Conservation (phyloP, 2,329 filamentous ascomycete species). For the Niveomyces coronatus region DNA sequence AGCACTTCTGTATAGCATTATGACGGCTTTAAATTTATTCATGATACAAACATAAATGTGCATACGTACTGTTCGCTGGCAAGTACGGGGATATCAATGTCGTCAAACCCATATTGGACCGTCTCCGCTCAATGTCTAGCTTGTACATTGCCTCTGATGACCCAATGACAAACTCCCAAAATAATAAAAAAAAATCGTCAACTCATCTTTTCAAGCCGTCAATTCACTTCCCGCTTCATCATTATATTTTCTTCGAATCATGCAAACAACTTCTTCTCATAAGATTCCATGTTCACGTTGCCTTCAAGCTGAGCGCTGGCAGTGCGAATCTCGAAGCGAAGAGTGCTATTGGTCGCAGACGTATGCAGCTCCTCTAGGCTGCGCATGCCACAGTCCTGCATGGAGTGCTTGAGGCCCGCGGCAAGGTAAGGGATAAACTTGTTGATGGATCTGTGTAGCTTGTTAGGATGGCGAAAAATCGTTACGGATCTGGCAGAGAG, state of each 20-base stretch:
- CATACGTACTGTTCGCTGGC: slow-evolving; percentile 11
- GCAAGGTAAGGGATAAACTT: slow-evolving; percentile 96
- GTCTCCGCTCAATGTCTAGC: slow-evolving; percentile 10
- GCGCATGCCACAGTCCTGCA: slow-evolving; percentile 88
- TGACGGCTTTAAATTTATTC: slow-evolving; percentile 9
- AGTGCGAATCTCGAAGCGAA: slow-evolving; percentile 90
- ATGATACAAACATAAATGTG: background rate
- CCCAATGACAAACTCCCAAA: slow-evolving; percentile 3
- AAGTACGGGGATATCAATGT: slow-evolving; percentile 10
- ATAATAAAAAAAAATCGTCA: background rate
- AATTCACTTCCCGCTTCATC: slow-evolving; percentile 5
- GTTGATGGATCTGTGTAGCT: slow-evolving; percentile 56
- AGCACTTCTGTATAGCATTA: slow-evolving; percentile 9
- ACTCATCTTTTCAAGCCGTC: slow-evolving; percentile 2
- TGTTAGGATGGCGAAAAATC: slow-evolving; percentile 23
- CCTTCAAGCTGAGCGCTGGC: slow-evolving; percentile 93
- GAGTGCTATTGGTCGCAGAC: slow-evolving; percentile 59
- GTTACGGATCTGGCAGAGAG: background rate
- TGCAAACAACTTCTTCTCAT: slow-evolving; percentile 99
- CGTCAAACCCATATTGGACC: slow-evolving; percentile 7
- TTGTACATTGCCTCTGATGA: slow-evolving; percentile 4
- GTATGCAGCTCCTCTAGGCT: slow-evolving; percentile 70
- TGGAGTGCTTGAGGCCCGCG: slow-evolving; percentile 90
- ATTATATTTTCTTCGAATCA: slow-evolving; percentile 32
- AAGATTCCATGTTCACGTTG: slow-evolving; percentile 96